Conservation (phyloP, 2,329 filamentous ascomycete genomes). For the Taxawa tesnikishii region DNA sequence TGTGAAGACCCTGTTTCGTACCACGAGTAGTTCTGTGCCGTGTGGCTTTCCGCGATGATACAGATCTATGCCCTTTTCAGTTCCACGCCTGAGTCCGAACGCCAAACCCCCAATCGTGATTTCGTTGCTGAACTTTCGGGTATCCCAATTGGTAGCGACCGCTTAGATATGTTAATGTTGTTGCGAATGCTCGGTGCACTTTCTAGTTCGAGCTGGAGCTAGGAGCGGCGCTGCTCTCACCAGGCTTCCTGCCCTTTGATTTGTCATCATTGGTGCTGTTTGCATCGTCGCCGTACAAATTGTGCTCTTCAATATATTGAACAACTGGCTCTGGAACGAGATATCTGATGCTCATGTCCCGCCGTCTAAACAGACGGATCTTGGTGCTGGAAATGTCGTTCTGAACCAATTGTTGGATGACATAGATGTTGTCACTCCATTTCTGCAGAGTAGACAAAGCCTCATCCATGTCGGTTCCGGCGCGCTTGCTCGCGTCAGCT, state of each 20-base stretch:
- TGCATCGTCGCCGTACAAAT: conserved; percentile 24
- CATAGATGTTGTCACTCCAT: conserved; percentile 77
- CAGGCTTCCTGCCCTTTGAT: conserved; percentile 17
- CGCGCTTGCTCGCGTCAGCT: no score
- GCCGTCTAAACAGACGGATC: conserved; percentile 67
- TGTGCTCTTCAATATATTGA: conserved; percentile 30
- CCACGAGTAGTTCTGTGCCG: no score
- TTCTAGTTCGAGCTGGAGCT: no score
- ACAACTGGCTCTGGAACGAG: conserved; percentile 63
- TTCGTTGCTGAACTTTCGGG: no score
- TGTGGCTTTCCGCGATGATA: no score
- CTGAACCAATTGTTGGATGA: conserved; percentile 78
- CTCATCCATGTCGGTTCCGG: conserved; percentile 79
- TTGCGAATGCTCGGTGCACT: no score
- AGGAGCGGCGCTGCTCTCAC: conserved; percentile 16
- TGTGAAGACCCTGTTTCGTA: no score
- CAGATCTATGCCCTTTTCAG: no score
- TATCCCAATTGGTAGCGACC: no score
- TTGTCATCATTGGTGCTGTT: conserved; percentile 11
- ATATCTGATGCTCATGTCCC: conserved; percentile 74
- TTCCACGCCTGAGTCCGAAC: no score
- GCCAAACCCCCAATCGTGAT: no score
- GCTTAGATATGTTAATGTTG: no score
- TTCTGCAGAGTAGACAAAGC: conserved; percentile 69
- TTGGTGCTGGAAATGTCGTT: conserved; percentile 76